Base-by-base conservation (phyloP, 345 rosid genomes). In the Citrus hindsii region DNA sequence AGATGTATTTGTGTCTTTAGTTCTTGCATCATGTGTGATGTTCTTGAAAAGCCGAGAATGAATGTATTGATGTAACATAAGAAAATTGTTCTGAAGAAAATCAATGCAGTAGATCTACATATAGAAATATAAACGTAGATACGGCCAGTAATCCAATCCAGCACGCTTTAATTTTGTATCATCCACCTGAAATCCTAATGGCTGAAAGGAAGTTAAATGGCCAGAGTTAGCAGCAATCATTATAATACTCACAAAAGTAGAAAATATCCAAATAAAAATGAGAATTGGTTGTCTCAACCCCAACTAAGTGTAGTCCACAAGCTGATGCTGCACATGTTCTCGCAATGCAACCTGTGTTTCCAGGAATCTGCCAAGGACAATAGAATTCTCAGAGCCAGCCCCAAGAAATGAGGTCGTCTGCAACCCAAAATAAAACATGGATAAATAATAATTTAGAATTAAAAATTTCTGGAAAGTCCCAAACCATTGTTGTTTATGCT, bases 141-240 rank as follows among this genome's bases (percentile, higher is more conserved):
- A 93, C 98, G 98, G 97, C 98, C 99, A 92, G 79, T 93, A 93
- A 82, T 95, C 98, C 81, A 95, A 85, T 82, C 99, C 99, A 80
- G 99, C 98, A 77, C 99, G 94, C 88, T 91, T 95, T 32, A 95
- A 85, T 77, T 85, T 95, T 56, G 96, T 61, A 84, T 92, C 93
- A 75, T 93, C 98, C 71, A 95, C 88, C 85, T 85, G 90, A 83
- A 95, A 95, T 77, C 99, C 99, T 82, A 92, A 79, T 64, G 98
- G 99, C 99, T 95, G 89, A 79, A 77, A 53, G 77, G 38, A 74
- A 22, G 58, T 75, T 58, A 71, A 48, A 73, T 27, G 38, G 61
- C 42, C 28, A 67, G 61, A 71, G 16, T 75, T 40, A 66, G 27
- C 13, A 62, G 25, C 16, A 64, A 67, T 51, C 21, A 56, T 66